Conservation (phyloP, 805 yeast genomes). For the Ogataea glucozyma region DNA sequence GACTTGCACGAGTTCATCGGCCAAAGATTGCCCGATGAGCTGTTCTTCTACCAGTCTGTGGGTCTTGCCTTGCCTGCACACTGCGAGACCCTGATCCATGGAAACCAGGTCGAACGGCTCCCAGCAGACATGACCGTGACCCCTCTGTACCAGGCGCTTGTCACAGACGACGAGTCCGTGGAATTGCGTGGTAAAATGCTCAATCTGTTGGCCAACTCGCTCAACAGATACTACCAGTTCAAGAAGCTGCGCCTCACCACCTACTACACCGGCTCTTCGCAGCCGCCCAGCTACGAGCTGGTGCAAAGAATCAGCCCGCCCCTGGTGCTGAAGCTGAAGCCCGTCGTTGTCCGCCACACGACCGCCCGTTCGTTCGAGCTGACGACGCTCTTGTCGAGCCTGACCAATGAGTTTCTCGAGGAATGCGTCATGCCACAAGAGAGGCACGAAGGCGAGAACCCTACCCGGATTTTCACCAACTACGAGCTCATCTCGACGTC, state of each 20-base stretch:
- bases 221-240: conserved; percentile 83
- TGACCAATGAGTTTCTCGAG: conserved; percentile 34
- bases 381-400: conserved; percentile 33
- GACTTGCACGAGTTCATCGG: conserved; percentile 83
- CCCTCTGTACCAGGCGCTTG: conserved; percentile 57
- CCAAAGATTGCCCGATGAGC: conserved; percentile 82
- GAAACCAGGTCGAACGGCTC: conserved; percentile 58
- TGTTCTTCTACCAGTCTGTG: conserved; percentile 74
- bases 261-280: conserved; percentile 26
- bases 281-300: conserved; percentile 38
- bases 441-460: conserved; percentile 21
- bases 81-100: conserved; percentile 67
- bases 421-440: conserved; percentile 20
- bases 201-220: conserved; percentile 65
- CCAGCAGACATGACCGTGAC: conserved; percentile 64
- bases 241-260: conserved; percentile 57
- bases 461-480: conserved; percentile 40
- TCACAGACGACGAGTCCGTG: conserved; percentile 45
- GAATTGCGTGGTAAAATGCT: conserved; percentile 61
- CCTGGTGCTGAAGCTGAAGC: conserved; percentile 42
- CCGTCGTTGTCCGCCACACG: conserved; percentile 34
- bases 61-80: conserved; percentile 70
- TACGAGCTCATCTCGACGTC: conserved; percentile 61
- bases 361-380: conserved; percentile 36
- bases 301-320: conserved; percentile 58